Base-by-base conservation (phyloP, 164 flowering plant species). In the Umbilicus rupestris region DNA sequence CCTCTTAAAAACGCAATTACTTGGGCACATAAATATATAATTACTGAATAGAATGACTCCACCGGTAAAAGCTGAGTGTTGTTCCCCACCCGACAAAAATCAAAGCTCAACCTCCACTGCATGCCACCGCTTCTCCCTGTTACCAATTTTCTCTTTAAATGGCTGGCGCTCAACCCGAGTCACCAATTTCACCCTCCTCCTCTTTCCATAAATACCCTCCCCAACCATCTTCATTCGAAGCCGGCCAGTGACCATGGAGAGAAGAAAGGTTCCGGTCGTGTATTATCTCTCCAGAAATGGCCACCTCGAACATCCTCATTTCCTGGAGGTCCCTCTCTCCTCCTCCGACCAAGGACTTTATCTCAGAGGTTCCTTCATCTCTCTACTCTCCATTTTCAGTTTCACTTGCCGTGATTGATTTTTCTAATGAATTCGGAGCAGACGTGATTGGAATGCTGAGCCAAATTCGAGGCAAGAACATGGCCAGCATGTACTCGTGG, bases 401-500 rank as follows among this genome's bases (percentile, higher is more conserved):
- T 2, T 52, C 7, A 5, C 3, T 29, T 26, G 2, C 42, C 16
- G 20, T 11, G 39, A 29, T 11, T 6, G 50, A 29, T 47, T 50
- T 12, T 6, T 39, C 12, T 28, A 17, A 31, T 46, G 24, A 57
- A 11, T 52, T n/a, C 19, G 71, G 20, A 24, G 31, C 72, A 82
- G 85, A 82, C 71, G 82, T 82, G 39, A 58, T 74, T 5, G 58
- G 67, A 15, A 58, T 74, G 49, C 67, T 82, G 42, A 67, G 72
- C 42, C 37, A 7, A 62, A 72, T 82, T 46, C 49, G 85, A 66
- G 85, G 85, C 4, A 66, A 71, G 55, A 79, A 81, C 66, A 77
- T 83, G 80, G 77, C 84, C 5, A 67, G 11, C 64, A 64, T 71
- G 79, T 83, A 80, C 62, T 78, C 82, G 1, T 83, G 86, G 86